phyloP scores from a whole-genome alignment of 805 yeast species.

The Brettanomyces bruxellensis region DNA sequence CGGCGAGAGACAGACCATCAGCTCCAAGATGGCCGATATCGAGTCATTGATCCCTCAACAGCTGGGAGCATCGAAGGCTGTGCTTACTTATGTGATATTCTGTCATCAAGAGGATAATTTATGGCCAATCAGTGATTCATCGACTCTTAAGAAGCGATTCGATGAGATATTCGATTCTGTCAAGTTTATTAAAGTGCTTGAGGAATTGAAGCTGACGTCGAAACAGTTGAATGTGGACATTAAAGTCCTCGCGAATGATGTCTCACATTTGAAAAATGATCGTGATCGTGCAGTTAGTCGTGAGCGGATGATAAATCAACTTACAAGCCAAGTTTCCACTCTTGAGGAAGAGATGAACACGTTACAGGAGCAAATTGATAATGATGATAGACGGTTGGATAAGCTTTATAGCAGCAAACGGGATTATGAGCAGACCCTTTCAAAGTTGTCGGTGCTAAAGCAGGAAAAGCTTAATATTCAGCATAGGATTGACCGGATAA shows the following conservation, averaged over 20 bases:
- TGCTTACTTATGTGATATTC: constrained; percentile 85
- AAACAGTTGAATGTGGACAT: constrained; percentile 74
- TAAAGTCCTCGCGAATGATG: constrained; percentile 68
- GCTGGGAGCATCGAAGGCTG: constrained; percentile 81
- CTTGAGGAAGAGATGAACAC: constrained; percentile 40
- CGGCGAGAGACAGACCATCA: constrained; percentile 65
- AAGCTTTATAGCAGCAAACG: constrained; percentile 66
- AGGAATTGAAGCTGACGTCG: constrained; percentile 61
- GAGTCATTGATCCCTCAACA: constrained; percentile 74
- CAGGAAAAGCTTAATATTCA: constrained; percentile 35
- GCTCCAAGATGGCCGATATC: constrained; percentile 76
- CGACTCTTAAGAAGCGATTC: constrained; percentile 79
- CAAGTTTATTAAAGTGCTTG: constrained; percentile 85
- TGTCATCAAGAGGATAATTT: constrained; percentile 96
- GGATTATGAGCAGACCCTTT: constrained; percentile 65
- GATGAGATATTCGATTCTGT: constrained; percentile 96
- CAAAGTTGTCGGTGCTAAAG: constrained; percentile 49
- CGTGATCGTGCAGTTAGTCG: constrained; percentile 61
- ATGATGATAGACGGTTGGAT: constrained; percentile 50
- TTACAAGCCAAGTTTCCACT: constrained; percentile 33
- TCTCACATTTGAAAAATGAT: constrained; percentile 66
- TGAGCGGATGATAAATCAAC: constrained; percentile 33
- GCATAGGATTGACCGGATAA: constrained; percentile 45
- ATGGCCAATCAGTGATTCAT: constrained; percentile 95
- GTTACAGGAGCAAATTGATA: constrained; percentile 41